Conservation (phyloP, 169 alveolate genomes). For the Plasmodium vivax region DNA sequence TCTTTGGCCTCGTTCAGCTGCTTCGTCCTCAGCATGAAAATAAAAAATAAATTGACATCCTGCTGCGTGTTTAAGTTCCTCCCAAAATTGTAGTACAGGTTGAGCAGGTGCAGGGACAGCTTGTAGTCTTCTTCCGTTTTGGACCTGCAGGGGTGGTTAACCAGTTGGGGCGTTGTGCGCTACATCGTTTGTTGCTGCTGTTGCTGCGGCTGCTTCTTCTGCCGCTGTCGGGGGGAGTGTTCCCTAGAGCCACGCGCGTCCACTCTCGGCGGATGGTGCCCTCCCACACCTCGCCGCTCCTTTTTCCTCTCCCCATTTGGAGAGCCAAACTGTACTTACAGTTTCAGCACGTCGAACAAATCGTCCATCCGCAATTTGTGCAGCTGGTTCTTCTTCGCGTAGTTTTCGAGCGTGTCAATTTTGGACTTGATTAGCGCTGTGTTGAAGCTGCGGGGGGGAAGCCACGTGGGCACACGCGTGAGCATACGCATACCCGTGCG, state of each 20-base stretch:
- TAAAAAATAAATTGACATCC: conserved; percentile 74
- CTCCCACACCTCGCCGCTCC: neutral
- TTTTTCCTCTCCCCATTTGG: neutral
- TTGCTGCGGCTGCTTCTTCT: neutral
- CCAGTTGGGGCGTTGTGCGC: neutral
- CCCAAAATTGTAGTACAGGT: conserved; percentile 73
- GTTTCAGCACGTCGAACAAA: conserved; percentile 68
- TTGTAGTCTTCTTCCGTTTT: conserved; percentile 74
- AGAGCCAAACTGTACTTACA: conserved; percentile 6
- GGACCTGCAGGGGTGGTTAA: conserved; percentile 15
- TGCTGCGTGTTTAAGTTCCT: conserved; percentile 72
- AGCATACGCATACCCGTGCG: no score
- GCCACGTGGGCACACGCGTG: neutral
- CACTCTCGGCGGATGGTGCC: neutral
- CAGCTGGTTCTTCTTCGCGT: conserved; percentile 72
- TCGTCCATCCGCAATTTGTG: conserved; percentile 63
- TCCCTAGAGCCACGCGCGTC: neutral
- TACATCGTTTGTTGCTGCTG: neutral
- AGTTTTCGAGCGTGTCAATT: conserved; percentile 62
- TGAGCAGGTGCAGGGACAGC: conserved; percentile 64
- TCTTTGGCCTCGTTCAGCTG: conserved; percentile 75
- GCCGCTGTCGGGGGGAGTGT: neutral
- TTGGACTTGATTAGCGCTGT: conserved; percentile 71
- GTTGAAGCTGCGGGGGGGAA: conserved; percentile 45
- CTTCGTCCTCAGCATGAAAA: conserved; percentile 50